Base-by-base conservation (phyloP, 257 asterid genomes). In the Solanum ossicruentum region DNA sequence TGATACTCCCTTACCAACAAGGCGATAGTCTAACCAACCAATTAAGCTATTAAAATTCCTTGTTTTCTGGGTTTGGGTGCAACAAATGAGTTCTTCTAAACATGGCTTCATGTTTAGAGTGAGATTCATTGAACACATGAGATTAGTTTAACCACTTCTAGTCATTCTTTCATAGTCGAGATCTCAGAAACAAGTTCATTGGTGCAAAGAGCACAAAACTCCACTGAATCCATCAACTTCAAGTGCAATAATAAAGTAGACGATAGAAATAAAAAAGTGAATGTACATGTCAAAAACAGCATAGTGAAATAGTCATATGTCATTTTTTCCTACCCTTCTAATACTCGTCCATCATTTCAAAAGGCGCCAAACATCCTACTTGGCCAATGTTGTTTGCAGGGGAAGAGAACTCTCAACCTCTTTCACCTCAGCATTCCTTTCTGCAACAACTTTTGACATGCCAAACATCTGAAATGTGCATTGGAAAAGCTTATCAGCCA, bases 401-500 rank as follows among this genome's bases (percentile, higher is more conserved):
- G 99, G 94, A 89, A 96, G 89, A 84, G 91, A 83, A 84, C 95
- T 93, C 89, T 93, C 98, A 83, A 95, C 97, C 86, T 90, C 97
- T 87, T 88, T 85, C 20, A 85, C 55, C 85, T 91, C 93, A 0
- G 95, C 86, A 86, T 83, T 90, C 92, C 95, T 91, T 87, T 92
- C 93, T n/a, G 97, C 94, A 86, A 95, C 98, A 65, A 86, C 89
- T 84, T 95, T 96, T 80, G 99, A 93, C 98, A 96, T 93, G 87
- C 98, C 87, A 85, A 95, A 96, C 98, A 96, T 94, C 99, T 96
- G 86, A 39, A 82, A 69, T 63, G 32, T 58, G 23, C 80, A 82
- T 67, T 17, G 81, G 77, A 83, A 1, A 70, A 81, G 75, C 1
- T 66, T 12, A 85, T 55, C 66, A 85, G 86, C 4, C 26, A 0